Percentiles rank a stretch among this genome's conserved stretches.
Conservation (phyloP, 345 rosid species). For the Odontarrhena argentea region DNA sequence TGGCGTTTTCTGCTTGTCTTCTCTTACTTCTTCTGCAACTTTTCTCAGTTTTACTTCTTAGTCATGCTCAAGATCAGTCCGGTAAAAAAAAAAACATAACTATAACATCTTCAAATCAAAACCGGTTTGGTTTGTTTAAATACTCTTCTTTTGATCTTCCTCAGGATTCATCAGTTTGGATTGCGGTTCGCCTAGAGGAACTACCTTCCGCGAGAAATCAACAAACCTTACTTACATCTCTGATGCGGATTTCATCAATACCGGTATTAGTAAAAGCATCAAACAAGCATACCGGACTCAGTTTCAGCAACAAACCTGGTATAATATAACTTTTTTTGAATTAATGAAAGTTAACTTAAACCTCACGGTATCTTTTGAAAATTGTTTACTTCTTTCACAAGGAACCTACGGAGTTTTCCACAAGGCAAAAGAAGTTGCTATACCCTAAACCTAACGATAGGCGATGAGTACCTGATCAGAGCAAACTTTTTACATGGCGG, state of each 20-base stretch:
- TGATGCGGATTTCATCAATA: slow-evolving; percentile 43
- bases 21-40: slow-evolving; percentile 27
- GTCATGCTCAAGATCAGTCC: slow-evolving; percentile 47
- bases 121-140: background rate
- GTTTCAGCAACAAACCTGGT: slow-evolving; percentile 29
- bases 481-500: slow-evolving; percentile 51
- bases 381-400: slow-evolving; percentile 15
- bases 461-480: slow-evolving; percentile 47
- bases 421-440: slow-evolving; percentile 52
- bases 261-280: slow-evolving; percentile 37
- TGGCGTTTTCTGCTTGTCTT: slow-evolving; percentile 37
- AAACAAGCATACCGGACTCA: slow-evolving; percentile 11
- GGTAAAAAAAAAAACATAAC: slow-evolving; percentile 25
- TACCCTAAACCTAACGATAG: slow-evolving; percentile 41
- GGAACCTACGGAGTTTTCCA: slow-evolving; percentile 46
- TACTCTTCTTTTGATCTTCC: background rate
- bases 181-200: slow-evolving; percentile 45
- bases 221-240: slow-evolving; percentile 45
- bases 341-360: slow-evolving; percentile 8
- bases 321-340: background rate
- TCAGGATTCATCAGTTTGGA: slow-evolving; percentile 54
- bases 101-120: slow-evolving; percentile 1
- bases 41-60: slow-evolving; percentile 24
- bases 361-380: slow-evolving; percentile 7
- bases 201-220: slow-evolving; percentile 29